These are phyloP conservation scores for Ascocoryne sarcoides DNA, from an alignment of 2,329 filamentous ascomycete genomes.

Conservation along the genomic window DNA sequence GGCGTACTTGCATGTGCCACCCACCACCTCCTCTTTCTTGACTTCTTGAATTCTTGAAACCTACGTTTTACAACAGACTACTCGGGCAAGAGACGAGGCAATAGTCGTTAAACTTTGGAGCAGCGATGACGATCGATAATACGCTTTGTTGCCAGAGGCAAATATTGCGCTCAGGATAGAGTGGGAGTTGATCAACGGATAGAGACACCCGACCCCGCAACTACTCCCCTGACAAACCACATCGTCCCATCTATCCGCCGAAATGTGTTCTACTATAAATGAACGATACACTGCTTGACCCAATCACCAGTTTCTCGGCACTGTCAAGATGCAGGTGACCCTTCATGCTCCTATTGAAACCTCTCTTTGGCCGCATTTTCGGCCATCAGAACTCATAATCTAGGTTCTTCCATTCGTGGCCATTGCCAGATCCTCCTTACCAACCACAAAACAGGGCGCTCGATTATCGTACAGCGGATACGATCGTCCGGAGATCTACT, in stretches of 20 bases:
- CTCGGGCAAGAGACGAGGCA: background rate
- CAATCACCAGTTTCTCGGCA: conserved; percentile 7
- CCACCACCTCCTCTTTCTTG: background rate
- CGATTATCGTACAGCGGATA: background rate
- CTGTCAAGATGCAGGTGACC: conserved; percentile 6
- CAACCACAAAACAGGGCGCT: conserved; percentile 1
- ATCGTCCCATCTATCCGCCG: background rate
- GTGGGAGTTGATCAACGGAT: background rate
- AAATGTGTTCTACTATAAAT: background rate
- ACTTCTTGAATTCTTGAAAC: background rate
- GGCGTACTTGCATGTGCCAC: background rate
- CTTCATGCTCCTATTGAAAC: background rate
- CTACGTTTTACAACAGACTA: conserved; percentile 1
- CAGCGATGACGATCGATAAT: too few species aligned
- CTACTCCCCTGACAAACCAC: background rate
- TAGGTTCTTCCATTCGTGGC: conserved; percentile 1
- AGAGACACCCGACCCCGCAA: background rate
- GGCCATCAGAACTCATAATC: background rate
- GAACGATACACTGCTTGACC: background rate
- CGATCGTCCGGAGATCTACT: background rate
- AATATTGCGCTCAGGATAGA: background rate
- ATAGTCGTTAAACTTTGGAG: background rate
- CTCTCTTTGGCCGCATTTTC: background rate
- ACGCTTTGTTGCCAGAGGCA: background rate
- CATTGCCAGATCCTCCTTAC: background rate